phyloP scores from a whole-genome alignment of 805 yeast genomes.

The Candida hispaniensis region DNA sequence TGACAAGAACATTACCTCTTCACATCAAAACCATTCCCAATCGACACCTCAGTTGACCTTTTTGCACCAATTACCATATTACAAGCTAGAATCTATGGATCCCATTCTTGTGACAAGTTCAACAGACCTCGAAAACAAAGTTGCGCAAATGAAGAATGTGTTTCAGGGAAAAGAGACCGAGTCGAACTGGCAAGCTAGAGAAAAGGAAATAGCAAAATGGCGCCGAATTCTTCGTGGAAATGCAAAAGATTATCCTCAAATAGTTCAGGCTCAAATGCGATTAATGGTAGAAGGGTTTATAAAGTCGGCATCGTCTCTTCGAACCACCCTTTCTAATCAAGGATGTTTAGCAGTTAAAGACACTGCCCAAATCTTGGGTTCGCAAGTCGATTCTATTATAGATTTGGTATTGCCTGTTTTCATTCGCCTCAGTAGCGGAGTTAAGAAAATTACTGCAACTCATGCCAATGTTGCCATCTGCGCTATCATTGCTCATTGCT shows the following conservation, averaged over 20 bases:
- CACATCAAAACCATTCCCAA: background rate
- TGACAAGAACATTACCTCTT: slow-evolving; percentile 19
- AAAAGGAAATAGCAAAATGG: slow-evolving; percentile 44
- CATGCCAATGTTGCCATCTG: slow-evolving; percentile 34
- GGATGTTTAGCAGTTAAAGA: slow-evolving; percentile 75
- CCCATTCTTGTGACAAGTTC: slow-evolving; percentile 1
- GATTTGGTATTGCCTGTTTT: slow-evolving; percentile 42
- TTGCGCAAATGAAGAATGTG: slow-evolving; percentile 33
- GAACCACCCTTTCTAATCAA: slow-evolving; percentile 72
- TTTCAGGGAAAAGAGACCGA: slow-evolving; percentile 79
- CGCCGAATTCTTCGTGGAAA: slow-evolving; percentile 56
- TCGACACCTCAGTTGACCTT: background rate
- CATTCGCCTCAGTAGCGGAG: slow-evolving; percentile 44
- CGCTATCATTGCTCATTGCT: slow-evolving; percentile 44
- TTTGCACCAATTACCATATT: no score
- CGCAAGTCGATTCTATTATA: slow-evolving; percentile 29
- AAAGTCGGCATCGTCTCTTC: slow-evolving; percentile 57
- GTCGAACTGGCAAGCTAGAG: slow-evolving; percentile 72
- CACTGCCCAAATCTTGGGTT: slow-evolving; percentile 24
- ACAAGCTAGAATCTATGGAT: no score
- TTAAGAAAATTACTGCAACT: slow-evolving; percentile 55
- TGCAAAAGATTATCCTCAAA: slow-evolving; percentile 31
- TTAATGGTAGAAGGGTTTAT: slow-evolving; percentile 47
- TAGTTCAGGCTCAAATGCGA: slow-evolving; percentile 31
- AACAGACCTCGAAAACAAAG: slow-evolving; percentile 27